phyloP scores from a whole-genome alignment of 345 rosid genomes.

The Carallia brachiata region DNA sequence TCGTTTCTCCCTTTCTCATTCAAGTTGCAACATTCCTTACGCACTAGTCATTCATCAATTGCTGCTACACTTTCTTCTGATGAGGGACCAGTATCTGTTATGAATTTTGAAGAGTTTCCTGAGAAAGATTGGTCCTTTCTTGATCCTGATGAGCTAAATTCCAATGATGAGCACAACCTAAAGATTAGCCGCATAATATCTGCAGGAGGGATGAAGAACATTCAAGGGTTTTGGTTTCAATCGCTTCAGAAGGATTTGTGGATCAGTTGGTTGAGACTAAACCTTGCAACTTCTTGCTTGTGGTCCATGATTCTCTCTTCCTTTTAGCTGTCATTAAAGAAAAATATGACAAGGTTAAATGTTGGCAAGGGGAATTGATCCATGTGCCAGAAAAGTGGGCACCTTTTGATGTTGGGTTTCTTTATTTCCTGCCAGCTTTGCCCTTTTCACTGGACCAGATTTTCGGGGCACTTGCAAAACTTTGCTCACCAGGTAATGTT shows the following conservation, averaged over 20 bases:
- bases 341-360: constrained; percentile 70
- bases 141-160: constrained; percentile 50
- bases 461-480: constrained; percentile 47
- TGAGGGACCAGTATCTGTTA: constrained; percentile 46
- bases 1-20: constrained; percentile 13
- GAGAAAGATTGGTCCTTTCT: constrained; percentile 96
- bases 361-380: constrained; percentile 94
- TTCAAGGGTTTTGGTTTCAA: constrained; percentile 75
- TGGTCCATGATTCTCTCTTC: constrained; percentile 86
- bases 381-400: constrained; percentile 83
- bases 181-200: constrained; percentile 55
- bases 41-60: constrained; percentile 14
- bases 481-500: constrained; percentile 65
- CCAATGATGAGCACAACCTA: constrained; percentile 35
- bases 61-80: constrained; percentile 41
- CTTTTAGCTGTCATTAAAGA: constrained; percentile 69
- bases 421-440: constrained; percentile 80
- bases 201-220: constrained; percentile 55
- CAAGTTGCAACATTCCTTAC: constrained; percentile 16
- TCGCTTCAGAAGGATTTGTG: constrained; percentile 64
- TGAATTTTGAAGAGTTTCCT: constrained; percentile 51
- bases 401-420: constrained; percentile 76
- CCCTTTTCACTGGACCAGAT: constrained; percentile 60
- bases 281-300: constrained; percentile 53
- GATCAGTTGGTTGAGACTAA: constrained; percentile 60